phyloP scores from a whole-genome alignment of 2,329 filamentous ascomycete genomes.

The Monilinia vaccinii-corymbosi region DNA sequence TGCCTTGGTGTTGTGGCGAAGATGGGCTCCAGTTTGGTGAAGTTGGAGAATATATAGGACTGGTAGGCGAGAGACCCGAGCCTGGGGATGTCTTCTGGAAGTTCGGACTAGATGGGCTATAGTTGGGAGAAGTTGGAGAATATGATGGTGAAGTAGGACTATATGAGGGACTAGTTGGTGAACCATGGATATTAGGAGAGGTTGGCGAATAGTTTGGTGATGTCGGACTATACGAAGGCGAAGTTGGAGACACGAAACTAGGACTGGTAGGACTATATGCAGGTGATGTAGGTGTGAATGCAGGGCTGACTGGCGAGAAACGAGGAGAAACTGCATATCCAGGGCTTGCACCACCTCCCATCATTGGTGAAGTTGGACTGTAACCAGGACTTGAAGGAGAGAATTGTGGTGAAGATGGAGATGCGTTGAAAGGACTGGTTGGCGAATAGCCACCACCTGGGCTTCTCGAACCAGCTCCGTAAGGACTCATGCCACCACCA shows the following conservation, averaged over 20 bases:
- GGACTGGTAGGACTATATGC: slow-evolving; percentile 30
- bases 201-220: slow-evolving; percentile 32
- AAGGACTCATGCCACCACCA: slow-evolving; percentile 55
- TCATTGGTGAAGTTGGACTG: slow-evolving; percentile 45
- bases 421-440: slow-evolving; percentile 49
- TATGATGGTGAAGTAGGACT: slow-evolving; percentile 27
- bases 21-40: slow-evolving; percentile 28
- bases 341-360: slow-evolving; percentile 42
- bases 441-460: slow-evolving; percentile 66
- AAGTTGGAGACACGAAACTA: slow-evolving; percentile 46
- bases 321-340: slow-evolving; percentile 39
- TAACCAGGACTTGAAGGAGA: slow-evolving; percentile 28
- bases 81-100: slow-evolving; percentile 25
- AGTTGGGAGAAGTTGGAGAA: slow-evolving; percentile 27
- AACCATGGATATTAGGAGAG: slow-evolving; percentile 24
- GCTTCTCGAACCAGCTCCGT: slow-evolving; percentile 38
- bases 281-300: slow-evolving; percentile 29
- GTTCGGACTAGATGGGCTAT: slow-evolving; percentile 26
- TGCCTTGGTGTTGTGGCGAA: slow-evolving; percentile 23
- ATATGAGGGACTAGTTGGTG: slow-evolving; percentile 27
- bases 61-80: slow-evolving; percentile 26
- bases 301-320: slow-evolving; percentile 50
- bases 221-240: slow-evolving; percentile 55
- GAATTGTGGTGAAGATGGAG: slow-evolving; percentile 40
- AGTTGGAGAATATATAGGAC: slow-evolving; percentile 28